Evolutionary conservation across 2,329 filamentous ascomycete genomes (phyloP).

Genomic region (Cytospora piceicola): DNA sequence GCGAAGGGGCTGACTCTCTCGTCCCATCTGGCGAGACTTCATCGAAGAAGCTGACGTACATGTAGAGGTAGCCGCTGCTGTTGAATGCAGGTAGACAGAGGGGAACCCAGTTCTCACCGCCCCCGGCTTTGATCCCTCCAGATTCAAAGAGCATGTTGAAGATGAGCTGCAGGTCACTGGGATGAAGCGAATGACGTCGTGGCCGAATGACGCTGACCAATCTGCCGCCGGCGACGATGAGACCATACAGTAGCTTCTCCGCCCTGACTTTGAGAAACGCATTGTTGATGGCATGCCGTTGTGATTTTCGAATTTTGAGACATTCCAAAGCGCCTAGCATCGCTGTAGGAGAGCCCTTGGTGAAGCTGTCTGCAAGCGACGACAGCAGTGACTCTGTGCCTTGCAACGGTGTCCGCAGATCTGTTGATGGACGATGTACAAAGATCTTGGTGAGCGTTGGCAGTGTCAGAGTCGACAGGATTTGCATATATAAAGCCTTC

Average conservation of each 20-base stretch:
- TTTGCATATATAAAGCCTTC: constrained; percentile 97
- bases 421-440: constrained; percentile 86
- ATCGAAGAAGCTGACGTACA: constrained; percentile 97
- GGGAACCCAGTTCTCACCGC: constrained; percentile 95
- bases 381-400: constrained; percentile 91
- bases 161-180: constrained; percentile 91
- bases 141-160: constrained; percentile 99
- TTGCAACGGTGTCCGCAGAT: constrained; percentile 84
- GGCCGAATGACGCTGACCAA: constrained; percentile 95
- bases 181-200: constrained; percentile 92
- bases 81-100: constrained; percentile 96
- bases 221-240: constrained; percentile 89
- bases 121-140: constrained; percentile 85
- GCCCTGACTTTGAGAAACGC: constrained; percentile 78
- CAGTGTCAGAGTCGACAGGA: constrained; percentile 90
- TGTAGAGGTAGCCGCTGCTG: constrained; percentile 93
- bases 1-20: constrained; percentile 61
- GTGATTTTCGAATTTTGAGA: constrained; percentile 85
- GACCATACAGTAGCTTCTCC: constrained; percentile 83
- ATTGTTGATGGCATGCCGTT: constrained; percentile 84
- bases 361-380: constrained; percentile 92
- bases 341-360: constrained; percentile 85
- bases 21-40: constrained; percentile 50
- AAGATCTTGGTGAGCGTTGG: constrained; percentile 88
- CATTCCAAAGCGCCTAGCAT: constrained; percentile 91